Evolutionary conservation across 257 asterid genomes (phyloP).

Genomic region (Paulownia fortunei): DNA sequence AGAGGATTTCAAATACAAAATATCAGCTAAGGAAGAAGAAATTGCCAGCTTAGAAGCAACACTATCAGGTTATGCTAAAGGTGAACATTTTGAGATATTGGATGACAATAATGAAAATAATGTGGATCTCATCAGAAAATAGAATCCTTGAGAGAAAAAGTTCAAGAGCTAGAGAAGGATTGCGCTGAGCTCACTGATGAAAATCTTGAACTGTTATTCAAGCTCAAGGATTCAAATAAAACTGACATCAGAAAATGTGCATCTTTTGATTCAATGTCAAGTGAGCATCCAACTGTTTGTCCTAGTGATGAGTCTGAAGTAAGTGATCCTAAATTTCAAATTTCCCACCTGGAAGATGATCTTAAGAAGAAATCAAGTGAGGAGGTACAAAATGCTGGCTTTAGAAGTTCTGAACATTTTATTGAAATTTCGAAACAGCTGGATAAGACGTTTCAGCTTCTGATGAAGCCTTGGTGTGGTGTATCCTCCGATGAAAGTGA

Average conservation of each 20-base stretch:
- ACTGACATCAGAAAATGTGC: slow-evolving; percentile 36
- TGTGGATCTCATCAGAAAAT: slow-evolving; percentile 46
- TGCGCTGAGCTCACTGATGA: slow-evolving; percentile 88
- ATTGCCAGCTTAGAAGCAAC: slow-evolving; percentile 49
- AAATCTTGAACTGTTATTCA: slow-evolving; percentile 77
- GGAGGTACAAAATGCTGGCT: no score
- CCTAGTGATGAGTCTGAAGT: slow-evolving; percentile 56
- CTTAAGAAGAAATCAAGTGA: slow-evolving; percentile 31
- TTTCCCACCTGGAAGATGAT: slow-evolving; percentile 36
- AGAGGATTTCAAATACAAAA: slow-evolving; percentile 42
- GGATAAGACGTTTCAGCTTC: no score
- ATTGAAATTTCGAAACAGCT: no score
- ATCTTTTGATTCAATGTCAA: slow-evolving; percentile 53
- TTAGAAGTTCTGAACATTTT: no score
- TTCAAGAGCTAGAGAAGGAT: slow-evolving; percentile 78
- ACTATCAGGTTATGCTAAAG: slow-evolving; percentile 28
- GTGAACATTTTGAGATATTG: slow-evolving; percentile 27
- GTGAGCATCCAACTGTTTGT: slow-evolving; percentile 47
- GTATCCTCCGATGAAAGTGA: no score
- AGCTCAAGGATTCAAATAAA: slow-evolving; percentile 65
- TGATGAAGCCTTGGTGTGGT: no score
- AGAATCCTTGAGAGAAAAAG: slow-evolving; percentile 62
- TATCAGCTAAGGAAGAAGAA: slow-evolving; percentile 59
- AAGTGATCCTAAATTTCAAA: slow-evolving; percentile 56
- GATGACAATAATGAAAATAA: slow-evolving; percentile 30